Base-by-base conservation (phyloP, 2,329 filamentous ascomycete species). In the Penicillium occitanis region DNA sequence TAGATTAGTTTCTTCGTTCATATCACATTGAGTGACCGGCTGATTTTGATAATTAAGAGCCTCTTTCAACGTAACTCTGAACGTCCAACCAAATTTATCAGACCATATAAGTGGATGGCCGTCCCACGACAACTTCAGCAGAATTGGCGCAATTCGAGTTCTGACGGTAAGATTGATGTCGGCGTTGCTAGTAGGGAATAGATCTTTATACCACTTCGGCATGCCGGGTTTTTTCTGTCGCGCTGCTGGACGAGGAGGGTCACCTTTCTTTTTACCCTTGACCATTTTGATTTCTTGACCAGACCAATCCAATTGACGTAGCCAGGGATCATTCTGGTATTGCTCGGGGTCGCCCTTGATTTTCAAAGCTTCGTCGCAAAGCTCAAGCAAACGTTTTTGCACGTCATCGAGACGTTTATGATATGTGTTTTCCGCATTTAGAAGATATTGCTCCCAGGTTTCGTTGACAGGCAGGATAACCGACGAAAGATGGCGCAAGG, bases 131-230 rank as follows among this genome's bases (percentile, higher is more conserved):
- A 99, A 80, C 68, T 90, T 90, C 5, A 99, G 82, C 13, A 99
- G 81, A 19, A 99, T 81, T 0, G 95, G 93, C 0, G 95, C 91
- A 72, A 97, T 88, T 63, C 96, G 87, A 40, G 93, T 96, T 55
- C 96, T 87, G 0, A 98, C 93, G 0, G 91, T 92, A 19, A 99
- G 81, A 67, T 83, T 89, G 66, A 97, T 95, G 0, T 78, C 53
- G 8, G 85, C 81, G 66, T 88, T 86, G 28, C 80, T 89, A 65
- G 88, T 92, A 1, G 85, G 72, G 71, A 96, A 97, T 1, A 99
- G 82, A 75, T 93, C 92, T 74, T 95, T 97, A 80, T 97, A 99
- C 95, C 95, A 99, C 70, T 91, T 86, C 0, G 95, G 95, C 90
- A 91, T 95, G 14, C 95, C 95, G 0, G 94, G 93, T 80, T 90